Percentiles rank a stretch among this genome's conserved stretches.
These are phyloP conservation scores for Lachancea sp. DNA, from an alignment of 805 yeast species.

Conservation along the genomic window DNA sequence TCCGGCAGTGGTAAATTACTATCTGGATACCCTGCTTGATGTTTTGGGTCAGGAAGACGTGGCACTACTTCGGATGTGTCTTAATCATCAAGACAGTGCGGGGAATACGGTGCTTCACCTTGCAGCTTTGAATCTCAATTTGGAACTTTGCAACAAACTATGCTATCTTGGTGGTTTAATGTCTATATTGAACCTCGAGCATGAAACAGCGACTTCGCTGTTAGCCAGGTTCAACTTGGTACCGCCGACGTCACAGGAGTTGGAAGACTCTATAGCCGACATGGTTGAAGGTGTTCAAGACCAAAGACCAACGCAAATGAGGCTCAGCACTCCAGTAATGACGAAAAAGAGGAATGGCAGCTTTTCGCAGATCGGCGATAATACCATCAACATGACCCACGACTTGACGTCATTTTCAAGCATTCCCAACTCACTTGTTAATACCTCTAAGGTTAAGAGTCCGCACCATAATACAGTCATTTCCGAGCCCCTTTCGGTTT, in stretches of 20 bases:
- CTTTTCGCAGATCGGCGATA: constrained; percentile 4
- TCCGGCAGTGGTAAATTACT: constrained; percentile 47
- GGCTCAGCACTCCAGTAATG: constrained; percentile 15
- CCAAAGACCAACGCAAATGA: constrained; percentile 8
- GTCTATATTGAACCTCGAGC: constrained; percentile 24
- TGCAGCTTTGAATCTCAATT: constrained; percentile 41
- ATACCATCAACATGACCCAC: constrained; percentile 6
- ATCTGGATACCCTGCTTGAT: constrained; percentile 44
- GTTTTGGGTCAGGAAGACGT: constrained; percentile 36
- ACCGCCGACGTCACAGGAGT: constrained; percentile 17
- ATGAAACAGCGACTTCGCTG: constrained; percentile 28
- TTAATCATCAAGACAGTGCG: constrained; percentile 70
- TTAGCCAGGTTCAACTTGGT: constrained; percentile 25
- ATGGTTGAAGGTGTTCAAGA: neutral
- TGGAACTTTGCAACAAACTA: constrained; percentile 29
- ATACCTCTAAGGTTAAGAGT: constrained; percentile 24
- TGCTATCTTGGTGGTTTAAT: constrained; percentile 29
- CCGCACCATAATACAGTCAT: constrained; percentile 3
- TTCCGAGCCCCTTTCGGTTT: constrained; percentile 2
- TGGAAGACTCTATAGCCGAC: neutral
- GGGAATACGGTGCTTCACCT: constrained; percentile 86
- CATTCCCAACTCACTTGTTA: constrained; percentile 18
- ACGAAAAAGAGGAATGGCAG: constrained; percentile 11
- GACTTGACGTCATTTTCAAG: constrained; percentile 6
- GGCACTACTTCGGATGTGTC: constrained; percentile 46